phyloP scores from a whole-genome alignment of 2,329 filamentous ascomycete species.

The Fulvia fulva region DNA sequence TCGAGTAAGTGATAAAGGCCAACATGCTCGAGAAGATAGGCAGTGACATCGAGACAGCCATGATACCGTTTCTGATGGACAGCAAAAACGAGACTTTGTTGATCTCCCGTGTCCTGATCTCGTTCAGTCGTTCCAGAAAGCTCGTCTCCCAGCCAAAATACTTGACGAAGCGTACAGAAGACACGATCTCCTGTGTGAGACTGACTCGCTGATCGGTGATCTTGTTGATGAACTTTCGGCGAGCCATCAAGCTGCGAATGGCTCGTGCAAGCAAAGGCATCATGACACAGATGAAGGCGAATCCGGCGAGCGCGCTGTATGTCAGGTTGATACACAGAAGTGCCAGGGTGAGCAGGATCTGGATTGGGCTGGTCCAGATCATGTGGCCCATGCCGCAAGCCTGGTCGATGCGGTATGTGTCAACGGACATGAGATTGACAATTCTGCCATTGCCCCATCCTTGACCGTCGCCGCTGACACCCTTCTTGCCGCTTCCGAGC shows the following conservation, averaged over 20 bases:
- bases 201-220: conserved; percentile 89
- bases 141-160: conserved; percentile 93
- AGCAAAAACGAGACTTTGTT: conserved; percentile 77
- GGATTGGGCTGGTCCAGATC: conserved; percentile 79
- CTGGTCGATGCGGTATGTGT: conserved; percentile 88
- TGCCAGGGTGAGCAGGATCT: conserved; percentile 72
- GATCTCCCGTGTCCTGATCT: conserved; percentile 74
- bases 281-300: conserved; percentile 72
- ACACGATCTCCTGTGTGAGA: conserved; percentile 86
- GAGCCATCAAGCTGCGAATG: conserved; percentile 70
- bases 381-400: conserved; percentile 87
- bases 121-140: conserved; percentile 71
- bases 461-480: conserved; percentile 62
- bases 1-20: conserved; percentile 75
- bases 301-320: conserved; percentile 86
- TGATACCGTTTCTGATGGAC: conserved; percentile 78
- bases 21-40: conserved; percentile 95
- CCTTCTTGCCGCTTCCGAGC: conserved; percentile 42
- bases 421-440: conserved; percentile 89
- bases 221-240: conserved; percentile 80
- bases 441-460: conserved; percentile 94
- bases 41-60: conserved; percentile 77
- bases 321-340: conserved; percentile 81
- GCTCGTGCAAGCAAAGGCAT: conserved; percentile 73
- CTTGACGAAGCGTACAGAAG: conserved; percentile 91